Base-by-base conservation (phyloP, 306 rosid species). In the Sechiopsis laciniata region DNA sequence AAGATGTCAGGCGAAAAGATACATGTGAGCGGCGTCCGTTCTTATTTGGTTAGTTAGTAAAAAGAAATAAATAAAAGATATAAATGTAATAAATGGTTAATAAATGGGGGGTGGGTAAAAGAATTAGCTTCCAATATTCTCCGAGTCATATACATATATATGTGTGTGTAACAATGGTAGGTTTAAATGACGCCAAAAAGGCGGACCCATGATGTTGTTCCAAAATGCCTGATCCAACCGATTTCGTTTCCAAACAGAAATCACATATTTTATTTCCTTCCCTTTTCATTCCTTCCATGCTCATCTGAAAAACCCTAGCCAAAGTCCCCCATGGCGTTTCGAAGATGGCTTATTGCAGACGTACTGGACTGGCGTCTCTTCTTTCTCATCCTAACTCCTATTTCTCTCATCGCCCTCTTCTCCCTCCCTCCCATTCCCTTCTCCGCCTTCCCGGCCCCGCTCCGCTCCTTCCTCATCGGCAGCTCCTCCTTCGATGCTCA, bases 351-450 rank as follows among this genome's bases (percentile, higher is more conserved):
- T 71, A 79, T 26, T 9, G 6, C 74, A 7, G 79, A 78, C 77
- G 50, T 26, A 2, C 1, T 75, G n/a, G 79, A 86, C 82, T 80
- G 85, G 80, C 96, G 98, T 0, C 55, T 81, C 8, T 61, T 88
- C 16, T 26, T 84, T 40, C 16, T 90, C 0, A 42, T 90, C 11
- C 75, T 83, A n/a, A 83, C 85, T 77, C 77, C 87, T 5, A 59
- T 94, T 55, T 81, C 77, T 60, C 76, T 90, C 19, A 2, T 93
- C 26, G 4, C 81, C 62, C 83, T 87, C 70, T 35, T 86, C 56
- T 40, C 85, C n/a, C 3, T 75, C 8, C 65, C 86, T 48, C 24
- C 78, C 22, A 75, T 46, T 55, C 60, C 82, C 0, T 55, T 87
- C 42, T 59, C 80, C 13, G 29, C 86, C 35, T 57, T 84, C 17